These are phyloP conservation scores for Penicillium alfredii DNA, from an alignment of 495 filamentous ascomycete species.

Conservation along the genomic window DNA sequence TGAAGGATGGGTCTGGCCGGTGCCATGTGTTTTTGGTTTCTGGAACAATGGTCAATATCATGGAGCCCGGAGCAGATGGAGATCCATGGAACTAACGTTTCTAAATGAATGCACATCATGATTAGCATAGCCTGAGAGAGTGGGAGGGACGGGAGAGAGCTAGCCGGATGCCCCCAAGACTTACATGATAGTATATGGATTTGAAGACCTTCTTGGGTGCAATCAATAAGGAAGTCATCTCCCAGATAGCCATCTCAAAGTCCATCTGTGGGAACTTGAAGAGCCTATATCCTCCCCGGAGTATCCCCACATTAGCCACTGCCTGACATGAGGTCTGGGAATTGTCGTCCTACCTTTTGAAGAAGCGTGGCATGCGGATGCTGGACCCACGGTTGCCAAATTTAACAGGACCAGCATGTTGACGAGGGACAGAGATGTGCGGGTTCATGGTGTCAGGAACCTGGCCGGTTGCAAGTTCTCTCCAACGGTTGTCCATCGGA, in stretches of 20 bases:
- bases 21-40: conserved; percentile 78
- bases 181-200: conserved; percentile 71
- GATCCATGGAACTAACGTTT: conserved; percentile 48
- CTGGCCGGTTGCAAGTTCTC: too few species aligned
- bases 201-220: conserved; percentile 73
- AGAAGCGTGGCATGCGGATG: conserved; percentile 53
- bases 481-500: too few species aligned
- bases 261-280: conserved; percentile 68
- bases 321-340: neutral
- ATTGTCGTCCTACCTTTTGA: conserved; percentile 38
- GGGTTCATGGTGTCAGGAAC: too few species aligned
- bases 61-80: neutral
- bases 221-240: conserved; percentile 68
- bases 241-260: conserved; percentile 73
- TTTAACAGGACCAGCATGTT: conserved; percentile 48
- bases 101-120: conserved; percentile 24
- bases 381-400: conserved; percentile 50
- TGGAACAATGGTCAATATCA: conserved; percentile 24
- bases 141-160: conserved; percentile 1
- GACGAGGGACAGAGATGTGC: conserved; percentile 56
- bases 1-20: conserved; percentile 69
- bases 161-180: too few species aligned
- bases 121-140: conserved; percentile 9
- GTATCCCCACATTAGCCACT: conserved; percentile 1
- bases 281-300: conserved; percentile 36